Base-by-base conservation (phyloP, 331 rosid species). In the Ulmus americana region DNA sequence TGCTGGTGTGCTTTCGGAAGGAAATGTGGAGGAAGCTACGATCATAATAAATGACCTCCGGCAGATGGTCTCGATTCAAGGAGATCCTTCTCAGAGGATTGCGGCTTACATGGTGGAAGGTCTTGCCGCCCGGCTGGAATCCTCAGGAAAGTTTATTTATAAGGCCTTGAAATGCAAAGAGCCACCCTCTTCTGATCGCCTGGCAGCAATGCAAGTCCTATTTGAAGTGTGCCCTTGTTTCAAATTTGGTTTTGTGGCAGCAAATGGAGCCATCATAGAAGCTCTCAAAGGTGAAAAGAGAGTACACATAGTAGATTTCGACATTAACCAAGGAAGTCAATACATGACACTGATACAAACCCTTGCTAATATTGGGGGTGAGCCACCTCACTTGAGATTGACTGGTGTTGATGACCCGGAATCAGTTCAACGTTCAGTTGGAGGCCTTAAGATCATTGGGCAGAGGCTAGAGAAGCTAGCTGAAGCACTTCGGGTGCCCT, bases 41-140 rank as follows among this genome's bases (percentile, higher is more conserved):
- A 70, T 72, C 39, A 94, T 82, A 90, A 85, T 89, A 56, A 77
- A 78, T 57, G 65, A 82, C 73, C 91, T 94, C 58, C 79, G 97
- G 52, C 82, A 80, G 70, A 81, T 79, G 79, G 98, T 89, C 58
- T 85, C 97, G 1, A 82, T 94, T 71, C 95, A 87, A 50, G 98
- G 97, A 69, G 98, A 89, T 71, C 98, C 98, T 64, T 68, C 89
- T 14, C 91, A 89, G 63, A 85, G 98, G 82, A 94, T 85, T 67
- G 98, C 98, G 45, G 98, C 98, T 14, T 94, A 94, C 79, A 89
- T 94, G 97, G 95, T 89, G 49, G 98, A 94, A 80, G 95, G 98
- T 62, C 97, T 94, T 2, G 97, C 92, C 7, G 98, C 98, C 61
- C 94, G 97, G 63, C 28, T 89, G 43, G 90, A 90, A 8, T 67